These are phyloP conservation scores for Sporothrix brunneoviolacea DNA, from an alignment of 2,329 filamentous ascomycete genomes.

Conservation along the genomic window DNA sequence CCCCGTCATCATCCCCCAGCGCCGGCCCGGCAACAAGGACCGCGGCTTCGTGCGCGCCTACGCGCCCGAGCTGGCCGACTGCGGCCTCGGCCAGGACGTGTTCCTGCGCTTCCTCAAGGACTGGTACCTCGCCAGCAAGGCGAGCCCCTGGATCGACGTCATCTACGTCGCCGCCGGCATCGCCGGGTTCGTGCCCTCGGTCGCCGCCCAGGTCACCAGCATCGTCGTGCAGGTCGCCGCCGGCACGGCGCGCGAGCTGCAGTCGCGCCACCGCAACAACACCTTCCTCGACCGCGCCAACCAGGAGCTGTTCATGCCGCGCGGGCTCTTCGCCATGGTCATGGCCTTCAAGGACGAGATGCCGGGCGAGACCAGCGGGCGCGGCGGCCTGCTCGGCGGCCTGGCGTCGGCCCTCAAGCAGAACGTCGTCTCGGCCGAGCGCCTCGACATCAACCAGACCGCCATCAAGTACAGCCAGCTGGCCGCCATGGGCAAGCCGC, in stretches of 20 bases:
- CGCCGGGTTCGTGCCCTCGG: slow-evolving; percentile 24
- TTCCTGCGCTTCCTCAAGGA: slow-evolving; percentile 32
- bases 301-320: slow-evolving; percentile 25
- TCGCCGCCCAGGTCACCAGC: slow-evolving; percentile 24
- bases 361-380: slow-evolving; percentile 9
- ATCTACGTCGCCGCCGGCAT: slow-evolving; percentile 20
- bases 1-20: slow-evolving; percentile 34
- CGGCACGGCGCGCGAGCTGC: slow-evolving; percentile 23
- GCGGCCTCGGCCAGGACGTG: slow-evolving; percentile 29
- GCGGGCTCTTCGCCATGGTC: slow-evolving; percentile 25
- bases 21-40: slow-evolving; percentile 28
- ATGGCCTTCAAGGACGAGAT: slow-evolving; percentile 25
- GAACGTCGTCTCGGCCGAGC: slow-evolving; percentile 14
- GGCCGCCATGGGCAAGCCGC: not conserved
- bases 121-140: slow-evolving; percentile 22
- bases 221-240: slow-evolving; percentile 22
- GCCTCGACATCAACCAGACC: slow-evolving; percentile 29
- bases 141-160: slow-evolving; percentile 20
- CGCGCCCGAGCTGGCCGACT: slow-evolving; percentile 28
- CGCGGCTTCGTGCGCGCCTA: slow-evolving; percentile 35
- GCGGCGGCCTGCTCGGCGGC: slow-evolving; percentile 14
- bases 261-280: slow-evolving; percentile 22
- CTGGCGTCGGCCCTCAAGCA: slow-evolving; percentile 14
- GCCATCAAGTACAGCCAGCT: slow-evolving; percentile 28
- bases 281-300: slow-evolving; percentile 26